These are phyloP conservation scores for Nakazawaea siamensis DNA, from an alignment of 805 yeast species.

Conservation along the genomic window DNA sequence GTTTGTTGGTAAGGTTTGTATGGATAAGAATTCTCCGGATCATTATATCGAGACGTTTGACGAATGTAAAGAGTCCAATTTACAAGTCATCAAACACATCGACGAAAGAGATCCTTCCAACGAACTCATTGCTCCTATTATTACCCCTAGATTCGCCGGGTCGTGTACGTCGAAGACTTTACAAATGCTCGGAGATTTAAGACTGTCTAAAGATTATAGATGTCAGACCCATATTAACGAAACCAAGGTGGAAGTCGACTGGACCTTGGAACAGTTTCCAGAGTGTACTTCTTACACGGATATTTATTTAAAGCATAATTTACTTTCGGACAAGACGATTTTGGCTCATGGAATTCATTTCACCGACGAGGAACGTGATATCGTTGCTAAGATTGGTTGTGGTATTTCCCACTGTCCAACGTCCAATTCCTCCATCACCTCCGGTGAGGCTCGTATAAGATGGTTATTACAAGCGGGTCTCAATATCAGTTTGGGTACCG, in stretches of 20 bases:
- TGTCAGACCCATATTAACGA: slow-evolving; percentile 92
- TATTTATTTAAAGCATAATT: slow-evolving; percentile 59
- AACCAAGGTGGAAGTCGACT: slow-evolving; percentile 62
- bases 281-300: slow-evolving; percentile 59
- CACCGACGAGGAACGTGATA: slow-evolving; percentile 48
- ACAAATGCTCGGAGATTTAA: slow-evolving; percentile 51
- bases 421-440: slow-evolving; percentile 77
- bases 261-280: slow-evolving; percentile 72
- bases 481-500: slow-evolving; percentile 78
- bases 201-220: slow-evolving; percentile 43
- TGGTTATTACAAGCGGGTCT: slow-evolving; percentile 56
- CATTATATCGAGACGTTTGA: slow-evolving; percentile 52
- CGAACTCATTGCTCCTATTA: slow-evolving; percentile 55
- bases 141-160: slow-evolving; percentile 94
- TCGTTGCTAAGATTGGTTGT: slow-evolving; percentile 44
- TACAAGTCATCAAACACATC: slow-evolving; percentile 50
- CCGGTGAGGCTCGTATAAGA: slow-evolving; percentile 84
- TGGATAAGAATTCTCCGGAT: slow-evolving; percentile 78
- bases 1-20: slow-evolving; percentile 86
- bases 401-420: slow-evolving; percentile 93
- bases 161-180: slow-evolving; percentile 64
- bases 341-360: slow-evolving; percentile 88
- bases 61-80: slow-evolving; percentile 46
- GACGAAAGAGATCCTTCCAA: slow-evolving; percentile 41
- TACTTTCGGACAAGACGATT: slow-evolving; percentile 60